These are phyloP conservation scores for Stephanocyclus meneghinianus DNA, from an alignment of 352 stramenopile genomes.

Conservation along the genomic window DNA sequence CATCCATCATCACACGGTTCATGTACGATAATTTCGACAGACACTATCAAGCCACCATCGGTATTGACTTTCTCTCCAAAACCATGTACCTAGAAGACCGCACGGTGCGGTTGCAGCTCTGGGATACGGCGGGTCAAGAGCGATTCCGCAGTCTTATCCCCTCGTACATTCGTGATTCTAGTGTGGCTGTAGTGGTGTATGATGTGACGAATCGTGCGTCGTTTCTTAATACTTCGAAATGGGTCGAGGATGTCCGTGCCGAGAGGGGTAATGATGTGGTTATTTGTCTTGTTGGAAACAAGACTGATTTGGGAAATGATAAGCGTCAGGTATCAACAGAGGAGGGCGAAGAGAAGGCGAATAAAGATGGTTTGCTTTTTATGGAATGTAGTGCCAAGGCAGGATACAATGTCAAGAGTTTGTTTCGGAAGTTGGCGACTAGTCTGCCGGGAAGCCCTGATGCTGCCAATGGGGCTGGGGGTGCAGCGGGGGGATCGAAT, in stretches of 20 bases:
- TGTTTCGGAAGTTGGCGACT: conserved; percentile 98
- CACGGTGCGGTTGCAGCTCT: conserved; percentile 97
- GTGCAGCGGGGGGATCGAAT: conserved; percentile 52
- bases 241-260: conserved; percentile 98
- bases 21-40: conserved; percentile 89
- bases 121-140: conserved; percentile 98
- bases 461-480: conserved; percentile 72
- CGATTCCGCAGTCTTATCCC: conserved; percentile 83
- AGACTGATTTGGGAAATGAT: conserved; percentile 97
- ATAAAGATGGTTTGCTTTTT: conserved; percentile 98
- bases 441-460: conserved; percentile 94
- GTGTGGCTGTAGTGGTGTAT: conserved; percentile 98
- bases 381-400: conserved; percentile 99
- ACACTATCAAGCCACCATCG: conserved; percentile 94
- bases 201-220: conserved; percentile 98
- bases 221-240: conserved; percentile 99
- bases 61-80: conserved; percentile 99
- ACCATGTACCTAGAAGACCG: conserved; percentile 97
- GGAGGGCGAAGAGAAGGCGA: conserved; percentile 96
- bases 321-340: conserved; percentile 90
- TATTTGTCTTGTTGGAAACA: conserved; percentile 99
- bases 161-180: conserved; percentile 93
- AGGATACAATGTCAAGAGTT: conserved; percentile 96
- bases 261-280: conserved; percentile 98
- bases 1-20: conserved; percentile 99